These are phyloP conservation scores for Xylariales sp. DNA, from an alignment of 2,329 filamentous ascomycete genomes.

Conservation along the genomic window DNA sequence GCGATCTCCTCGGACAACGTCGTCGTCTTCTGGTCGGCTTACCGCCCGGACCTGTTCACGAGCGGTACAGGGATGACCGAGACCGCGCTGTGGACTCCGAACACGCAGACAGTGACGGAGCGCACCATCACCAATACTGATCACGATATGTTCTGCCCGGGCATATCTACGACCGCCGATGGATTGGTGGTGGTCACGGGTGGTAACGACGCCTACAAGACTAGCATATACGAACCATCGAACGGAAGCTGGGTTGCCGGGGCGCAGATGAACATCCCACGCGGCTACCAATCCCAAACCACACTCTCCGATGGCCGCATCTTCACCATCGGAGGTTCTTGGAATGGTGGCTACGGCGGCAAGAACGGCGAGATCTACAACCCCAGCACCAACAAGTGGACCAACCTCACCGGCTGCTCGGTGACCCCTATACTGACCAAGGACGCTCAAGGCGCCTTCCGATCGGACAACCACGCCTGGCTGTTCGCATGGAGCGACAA, in stretches of 20 bases:
- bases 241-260: constrained; percentile 32
- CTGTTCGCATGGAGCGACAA: constrained; percentile 44
- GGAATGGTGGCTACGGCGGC: constrained; percentile 40
- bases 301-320: constrained; percentile 48
- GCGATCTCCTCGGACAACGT: constrained; percentile 20
- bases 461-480: constrained; percentile 51
- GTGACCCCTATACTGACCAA: constrained; percentile 46
- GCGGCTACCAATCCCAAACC: constrained; percentile 49
- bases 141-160: constrained; percentile 56
- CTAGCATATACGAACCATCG: constrained; percentile 40
- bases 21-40: constrained; percentile 21
- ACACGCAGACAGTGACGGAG: constrained; percentile 19
- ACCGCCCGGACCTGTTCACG: constrained; percentile 12
- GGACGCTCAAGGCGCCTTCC: constrained; percentile 36
- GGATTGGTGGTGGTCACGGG: constrained; percentile 50
- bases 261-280: constrained; percentile 37
- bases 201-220: constrained; percentile 42
- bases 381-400: constrained; percentile 41
- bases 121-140: constrained; percentile 33
- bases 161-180: constrained; percentile 42
- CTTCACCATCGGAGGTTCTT: constrained; percentile 56
- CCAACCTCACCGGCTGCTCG: constrained; percentile 32
- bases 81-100: constrained; percentile 14
- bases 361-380: constrained; percentile 56
- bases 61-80: constrained; percentile 14